Evolutionary conservation across 2,329 filamentous ascomycete species (phyloP).

Genomic region (Tothia fuscella): DNA sequence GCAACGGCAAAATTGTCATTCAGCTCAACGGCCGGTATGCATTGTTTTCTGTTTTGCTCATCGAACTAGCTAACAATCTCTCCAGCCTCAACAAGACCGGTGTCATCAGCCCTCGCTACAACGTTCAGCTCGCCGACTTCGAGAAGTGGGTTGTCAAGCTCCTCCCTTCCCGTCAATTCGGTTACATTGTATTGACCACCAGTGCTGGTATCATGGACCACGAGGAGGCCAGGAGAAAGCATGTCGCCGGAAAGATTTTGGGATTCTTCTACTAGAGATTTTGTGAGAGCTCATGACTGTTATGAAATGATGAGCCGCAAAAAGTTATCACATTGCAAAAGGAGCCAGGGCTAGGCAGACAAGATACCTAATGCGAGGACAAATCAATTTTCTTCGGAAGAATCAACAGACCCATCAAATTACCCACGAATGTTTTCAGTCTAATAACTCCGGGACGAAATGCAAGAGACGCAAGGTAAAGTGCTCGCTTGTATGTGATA

Average conservation of each 20-base stretch:
- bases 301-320: no score
- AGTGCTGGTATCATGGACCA: constrained; percentile 99
- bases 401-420: no score
- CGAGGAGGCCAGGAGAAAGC: constrained; percentile 98
- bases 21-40: constrained; percentile 98
- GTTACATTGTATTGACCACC: constrained; percentile 97
- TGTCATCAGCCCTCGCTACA: constrained; percentile 99
- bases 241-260: constrained; percentile 98
- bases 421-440: no score
- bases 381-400: no score
- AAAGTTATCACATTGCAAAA: no score
- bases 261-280: constrained; percentile 90
- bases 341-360: no score
- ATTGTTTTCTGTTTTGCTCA: constrained; percentile 22
- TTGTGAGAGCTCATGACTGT: no score
- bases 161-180: constrained; percentile 98
- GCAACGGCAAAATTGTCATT: constrained; percentile 98
- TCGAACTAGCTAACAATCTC: constrained; percentile 14
- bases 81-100: constrained; percentile 99
- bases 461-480: no score
- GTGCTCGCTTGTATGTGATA: no score
- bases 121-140: constrained; percentile 91
- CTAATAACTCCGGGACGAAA: no score
- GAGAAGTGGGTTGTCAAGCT: constrained; percentile 99
- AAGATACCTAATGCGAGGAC: no score